Base-by-base conservation (phyloP, 139 green algal species). In the Asterochloris sp. region DNA sequence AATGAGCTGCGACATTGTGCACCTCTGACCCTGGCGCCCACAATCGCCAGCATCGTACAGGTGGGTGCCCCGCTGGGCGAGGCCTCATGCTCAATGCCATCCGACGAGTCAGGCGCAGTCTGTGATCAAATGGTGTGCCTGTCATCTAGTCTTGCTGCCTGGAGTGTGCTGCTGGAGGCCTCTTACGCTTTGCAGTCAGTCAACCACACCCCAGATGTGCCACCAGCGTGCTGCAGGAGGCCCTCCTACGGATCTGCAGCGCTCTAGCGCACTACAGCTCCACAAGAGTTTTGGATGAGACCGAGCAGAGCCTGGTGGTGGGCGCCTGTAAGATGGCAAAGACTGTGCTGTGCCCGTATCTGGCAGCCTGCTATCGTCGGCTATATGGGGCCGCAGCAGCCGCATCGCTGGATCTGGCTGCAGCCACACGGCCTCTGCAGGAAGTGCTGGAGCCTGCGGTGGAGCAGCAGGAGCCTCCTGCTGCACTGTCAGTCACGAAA, bases 1-100 rank as follows among this genome's bases (percentile, higher is more conserved):
- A 99, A 99, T 82, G 96, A 99, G 90, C 89, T 99, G 71, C 89
- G 97, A 19, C 96, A 99, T 86, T 98, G 95, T 86, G 93, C 95
- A 0, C 88, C 91, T 1, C 76, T 87, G 62, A 77, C 76, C 9
- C 79, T 93, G 63, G 38, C 38, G 10, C 19, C 23, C 47, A 68
- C 78, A 0, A 73, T 87, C 12, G 86, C 86, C 0, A 63, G 15
- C 67, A 80, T 87, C 24, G 28, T 92, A 26, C 85, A 87, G 79
- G 79, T 82, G 24, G 62, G 23, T 69, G 29, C 29, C 21, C 17
- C 4, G 10, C 24, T 62, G 64, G 23, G 10, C 27, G 15, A 26
- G 17, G 47, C 12, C 16, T 17, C 12, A 66, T 13, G 29, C 12
- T 82, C 47, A 66, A 10, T 67, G 54, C 16, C 63, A 13, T 83